Evolutionary conservation across 1,284 basidiomycete species (phyloP).

Genomic region (Puccinia novopanici): DNA sequence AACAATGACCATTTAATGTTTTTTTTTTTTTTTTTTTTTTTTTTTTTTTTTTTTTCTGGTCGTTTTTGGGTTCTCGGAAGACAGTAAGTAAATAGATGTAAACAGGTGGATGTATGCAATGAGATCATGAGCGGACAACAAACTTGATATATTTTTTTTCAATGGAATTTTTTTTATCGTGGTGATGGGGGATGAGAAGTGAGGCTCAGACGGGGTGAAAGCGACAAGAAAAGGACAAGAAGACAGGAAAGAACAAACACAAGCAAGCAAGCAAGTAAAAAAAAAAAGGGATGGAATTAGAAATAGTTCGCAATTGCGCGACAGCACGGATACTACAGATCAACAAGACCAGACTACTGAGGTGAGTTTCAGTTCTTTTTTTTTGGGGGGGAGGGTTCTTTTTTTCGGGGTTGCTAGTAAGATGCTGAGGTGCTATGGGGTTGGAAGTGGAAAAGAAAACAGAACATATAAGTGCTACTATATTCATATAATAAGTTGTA

Average conservation of each 20-base stretch:
- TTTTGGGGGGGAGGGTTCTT: too few relatives aligned
- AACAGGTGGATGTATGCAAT: too few relatives aligned
- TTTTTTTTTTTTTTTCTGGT: too few relatives aligned
- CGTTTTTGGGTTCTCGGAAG: too few relatives aligned
- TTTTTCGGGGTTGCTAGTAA: conserved; percentile 8
- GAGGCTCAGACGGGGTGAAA: neutral
- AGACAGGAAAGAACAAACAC: neutral
- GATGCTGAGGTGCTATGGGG: neutral
- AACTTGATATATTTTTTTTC: neutral
- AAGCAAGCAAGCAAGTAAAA: neutral
- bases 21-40: too few relatives aligned
- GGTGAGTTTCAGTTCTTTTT: neutral
- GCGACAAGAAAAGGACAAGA: neutral
- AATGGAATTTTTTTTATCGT: neutral
- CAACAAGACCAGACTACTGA: neutral
- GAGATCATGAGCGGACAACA: neutral
- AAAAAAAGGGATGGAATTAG: neutral
- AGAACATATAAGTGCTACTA: conserved; percentile 12
- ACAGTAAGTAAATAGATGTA: too few relatives aligned
- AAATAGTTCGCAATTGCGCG: neutral
- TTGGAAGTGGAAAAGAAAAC: neutral
- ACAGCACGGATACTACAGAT: neutral
- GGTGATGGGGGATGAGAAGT: neutral
- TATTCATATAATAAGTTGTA: neutral
- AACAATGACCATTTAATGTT: too few relatives aligned